Evolutionary conservation across 768 basidiomycete genomes (phyloP), one percentile per base, ranked within the genome.

Genomic region (Boletus pseudopeckii): DNA sequence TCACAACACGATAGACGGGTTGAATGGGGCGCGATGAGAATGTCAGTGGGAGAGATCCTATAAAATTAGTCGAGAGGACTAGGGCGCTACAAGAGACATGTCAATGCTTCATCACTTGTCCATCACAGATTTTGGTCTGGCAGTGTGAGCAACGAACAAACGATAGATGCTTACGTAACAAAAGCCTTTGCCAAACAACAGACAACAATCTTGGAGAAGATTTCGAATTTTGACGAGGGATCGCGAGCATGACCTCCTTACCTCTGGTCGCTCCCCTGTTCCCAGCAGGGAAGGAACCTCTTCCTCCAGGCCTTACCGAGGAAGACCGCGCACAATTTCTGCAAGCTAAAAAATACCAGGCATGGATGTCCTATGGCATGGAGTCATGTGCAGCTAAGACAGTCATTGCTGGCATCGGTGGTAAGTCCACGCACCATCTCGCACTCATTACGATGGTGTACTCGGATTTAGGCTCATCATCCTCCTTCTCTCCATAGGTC

Each of bases 381-480:
- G 92, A 94, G 68, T 92, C 88, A 3, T 98, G 95, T 72, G 81
- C 83, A 2, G 80, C 82, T 38, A 98, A 98, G 76, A 85, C 89
- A 2, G 79, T 79, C 32, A 72, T 97, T 50, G 84, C 91, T 33
- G 94, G 90, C 26, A 86, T 79, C 42, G 85, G 84, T 66, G 96
- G 95, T 94, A 64, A 64, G 86, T 75, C 5, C 18, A 36, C n/a
- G 5, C 38, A 20, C 42, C 10, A 22, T 53, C 32, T 34, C 30
- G 24, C 36, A 28, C 34, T 8, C 37, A 6, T 47, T 7, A 26
- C 20, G 32, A 38, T 30, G 20, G 50, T 37, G 52, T 48, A 54
- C 28, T 37, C 51, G 44, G 48, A 45, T 41, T 49, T 49, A 51
- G 47, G 37, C 32, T 48, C 24, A 52, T 55, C 20, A 9, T 45